phyloP scores from a whole-genome alignment of 1,139 yeast genomes.

The Taiozyma sp. region DNA sequence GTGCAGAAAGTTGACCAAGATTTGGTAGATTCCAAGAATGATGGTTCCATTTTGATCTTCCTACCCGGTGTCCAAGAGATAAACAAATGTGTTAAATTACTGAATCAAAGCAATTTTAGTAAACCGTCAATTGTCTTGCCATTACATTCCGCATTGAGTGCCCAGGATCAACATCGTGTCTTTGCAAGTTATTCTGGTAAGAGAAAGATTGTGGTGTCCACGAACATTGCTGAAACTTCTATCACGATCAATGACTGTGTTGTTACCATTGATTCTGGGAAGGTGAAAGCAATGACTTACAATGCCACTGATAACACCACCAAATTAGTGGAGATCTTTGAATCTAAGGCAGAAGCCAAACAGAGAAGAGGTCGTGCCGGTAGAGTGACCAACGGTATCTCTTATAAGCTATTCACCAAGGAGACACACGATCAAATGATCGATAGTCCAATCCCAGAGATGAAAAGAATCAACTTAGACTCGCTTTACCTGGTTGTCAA shows the following conservation, averaged over 20 bases:
- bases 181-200: constrained; percentile 51
- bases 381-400: constrained; percentile 77
- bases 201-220: constrained; percentile 82
- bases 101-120: constrained; percentile 14
- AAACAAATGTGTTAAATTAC: constrained; percentile 43
- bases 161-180: constrained; percentile 75
- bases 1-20: constrained; percentile 47
- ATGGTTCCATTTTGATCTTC: constrained; percentile 79
- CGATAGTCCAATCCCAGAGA: constrained; percentile 81
- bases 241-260: constrained; percentile 93
- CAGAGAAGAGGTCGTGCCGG: constrained; percentile 99
- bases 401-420: constrained; percentile 74
- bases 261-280: constrained; percentile 83
- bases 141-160: constrained; percentile 79
- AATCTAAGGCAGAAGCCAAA: constrained; percentile 84
- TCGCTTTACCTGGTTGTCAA: constrained; percentile 78
- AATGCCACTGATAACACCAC: constrained; percentile 66
- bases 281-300: constrained; percentile 72
- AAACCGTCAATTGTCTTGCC: constrained; percentile 47
- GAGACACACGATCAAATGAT: constrained; percentile 57
- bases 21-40: constrained; percentile 34
- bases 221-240: constrained; percentile 85
- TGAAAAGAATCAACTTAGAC: constrained; percentile 75
- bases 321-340: constrained; percentile 74
- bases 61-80: constrained; percentile 92